Evolutionary conservation across 176 grass and related monocot species (phyloP).

Genomic region (Hsuehochloa calcarea): DNA sequence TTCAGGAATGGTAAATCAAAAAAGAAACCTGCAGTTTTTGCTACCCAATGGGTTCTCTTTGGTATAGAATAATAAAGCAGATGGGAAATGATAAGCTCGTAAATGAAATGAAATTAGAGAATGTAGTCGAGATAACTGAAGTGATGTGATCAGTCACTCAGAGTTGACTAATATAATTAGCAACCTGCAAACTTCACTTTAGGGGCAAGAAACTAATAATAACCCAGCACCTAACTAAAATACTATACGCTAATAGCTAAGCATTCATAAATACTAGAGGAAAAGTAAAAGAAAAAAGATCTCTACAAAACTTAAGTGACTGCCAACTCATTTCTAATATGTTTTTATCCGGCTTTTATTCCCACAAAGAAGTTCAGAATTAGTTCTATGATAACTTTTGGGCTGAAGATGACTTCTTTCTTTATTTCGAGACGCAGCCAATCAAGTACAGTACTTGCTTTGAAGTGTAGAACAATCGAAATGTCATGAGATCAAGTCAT

Average conservation of each 20-base stretch:
- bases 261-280: background rate
- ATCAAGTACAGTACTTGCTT: slow-evolving; percentile 42
- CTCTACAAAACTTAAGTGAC: background rate
- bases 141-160: background rate
- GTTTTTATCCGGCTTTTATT: background rate
- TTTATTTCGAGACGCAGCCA: slow-evolving; percentile 24
- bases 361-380: background rate
- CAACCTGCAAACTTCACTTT: slow-evolving; percentile 37
- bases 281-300: background rate
- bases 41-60: background rate
- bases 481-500: slow-evolving; percentile 37
- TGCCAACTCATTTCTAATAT: slow-evolving; percentile 15
- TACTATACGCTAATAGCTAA: background rate
- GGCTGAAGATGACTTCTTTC: background rate
- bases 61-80: background rate
- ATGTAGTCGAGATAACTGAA: slow-evolving; percentile 27
- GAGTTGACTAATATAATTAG: slow-evolving; percentile 31
- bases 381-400: background rate
- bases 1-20: background rate
- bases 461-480: slow-evolving; percentile 48
- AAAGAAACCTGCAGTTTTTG: background rate
- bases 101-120: background rate
- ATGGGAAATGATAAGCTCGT: slow-evolving; percentile 8
- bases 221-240: slow-evolving; percentile 24
- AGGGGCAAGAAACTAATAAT: slow-evolving; percentile 33